Percentiles rank a stretch among this genome's conserved stretches.
Conservation (phyloP, 805 yeast genomes). For the Kluyveromyces aestuarii region DNA sequence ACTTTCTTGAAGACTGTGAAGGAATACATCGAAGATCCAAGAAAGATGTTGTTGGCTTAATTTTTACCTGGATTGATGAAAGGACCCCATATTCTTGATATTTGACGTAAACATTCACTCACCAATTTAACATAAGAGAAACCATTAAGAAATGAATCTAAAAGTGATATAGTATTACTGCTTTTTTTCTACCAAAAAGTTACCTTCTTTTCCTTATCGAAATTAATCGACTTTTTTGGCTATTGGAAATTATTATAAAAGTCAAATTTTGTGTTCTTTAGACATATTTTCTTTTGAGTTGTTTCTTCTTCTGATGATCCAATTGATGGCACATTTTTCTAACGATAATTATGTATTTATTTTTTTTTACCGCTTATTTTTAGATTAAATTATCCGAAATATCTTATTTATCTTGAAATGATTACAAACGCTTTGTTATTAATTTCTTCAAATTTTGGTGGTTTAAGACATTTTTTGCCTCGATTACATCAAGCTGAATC, state of each 20-base stretch:
- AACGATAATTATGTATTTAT: not conserved
- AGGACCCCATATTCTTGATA: not conserved
- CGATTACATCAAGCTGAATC: conserved; percentile 46
- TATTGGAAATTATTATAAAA: not conserved
- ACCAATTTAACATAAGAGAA: too few relatives aligned
- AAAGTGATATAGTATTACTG: too few relatives aligned
- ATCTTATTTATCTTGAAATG: conserved; percentile 2
- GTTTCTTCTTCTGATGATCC: not conserved
- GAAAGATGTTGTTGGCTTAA: conserved; percentile 77
- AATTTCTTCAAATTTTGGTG: not conserved
- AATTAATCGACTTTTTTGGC: not conserved
- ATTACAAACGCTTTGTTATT: not conserved
- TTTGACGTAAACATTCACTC: not conserved
- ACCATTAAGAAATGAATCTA: too few relatives aligned
- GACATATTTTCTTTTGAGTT: too few relatives aligned
- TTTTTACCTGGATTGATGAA: not conserved
- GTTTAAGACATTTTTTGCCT: conserved; percentile 15
- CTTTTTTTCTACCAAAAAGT: too few relatives aligned
- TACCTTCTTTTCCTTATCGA: too few relatives aligned
- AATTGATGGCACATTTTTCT: not conserved
- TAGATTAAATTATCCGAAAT: not conserved
- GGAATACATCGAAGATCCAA: conserved; percentile 97
- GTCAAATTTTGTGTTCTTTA: not conserved
- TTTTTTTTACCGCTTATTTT: not conserved
- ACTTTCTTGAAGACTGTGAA: conserved; percentile 92